Percentiles rank a stretch among this genome's conserved stretches.
Evolutionary conservation across 371 early-diverging fungal species (phyloP).

Genomic region (Mortierella sp.): DNA sequence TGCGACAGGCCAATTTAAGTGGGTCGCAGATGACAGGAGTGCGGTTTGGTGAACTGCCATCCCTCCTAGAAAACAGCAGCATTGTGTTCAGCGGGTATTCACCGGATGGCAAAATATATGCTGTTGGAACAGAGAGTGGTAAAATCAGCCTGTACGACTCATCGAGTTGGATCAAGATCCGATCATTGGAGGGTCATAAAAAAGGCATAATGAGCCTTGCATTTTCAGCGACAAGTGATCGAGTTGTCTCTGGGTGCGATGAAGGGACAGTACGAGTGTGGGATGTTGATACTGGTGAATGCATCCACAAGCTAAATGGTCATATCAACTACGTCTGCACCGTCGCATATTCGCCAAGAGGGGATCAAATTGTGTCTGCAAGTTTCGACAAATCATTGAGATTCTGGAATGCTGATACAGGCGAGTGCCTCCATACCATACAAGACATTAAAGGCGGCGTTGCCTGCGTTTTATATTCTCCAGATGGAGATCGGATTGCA

Average conservation of each 20-base stretch:
- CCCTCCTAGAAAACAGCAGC: background rate
- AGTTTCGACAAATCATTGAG: background rate
- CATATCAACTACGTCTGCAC: background rate
- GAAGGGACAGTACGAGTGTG: conserved; percentile 4
- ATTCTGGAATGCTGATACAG: background rate
- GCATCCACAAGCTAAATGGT: background rate
- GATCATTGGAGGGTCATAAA: background rate
- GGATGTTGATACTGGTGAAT: background rate
- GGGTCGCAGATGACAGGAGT: conserved; percentile 5
- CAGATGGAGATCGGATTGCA: background rate
- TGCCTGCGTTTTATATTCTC: background rate
- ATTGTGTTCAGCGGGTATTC: conserved; percentile 2
- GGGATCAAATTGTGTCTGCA: conserved; percentile 6
- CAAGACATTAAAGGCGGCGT: background rate
- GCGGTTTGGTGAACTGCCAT: conserved; percentile 13
- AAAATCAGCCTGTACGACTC: conserved; percentile 6
- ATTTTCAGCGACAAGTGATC: background rate
- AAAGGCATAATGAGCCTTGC: background rate
- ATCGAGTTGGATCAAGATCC: background rate
- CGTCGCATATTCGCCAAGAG: conserved; percentile 10
- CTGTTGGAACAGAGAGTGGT: conserved; percentile 1
- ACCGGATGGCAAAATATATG: background rate
- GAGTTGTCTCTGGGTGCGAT: background rate
- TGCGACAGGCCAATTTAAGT: conserved; percentile 17
- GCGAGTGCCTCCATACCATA: background rate